Evolutionary conservation across 805 yeast genomes (phyloP), one percentile per base, ranked within the genome.

Genomic region (Wickerhamiella shivajii): DNA sequence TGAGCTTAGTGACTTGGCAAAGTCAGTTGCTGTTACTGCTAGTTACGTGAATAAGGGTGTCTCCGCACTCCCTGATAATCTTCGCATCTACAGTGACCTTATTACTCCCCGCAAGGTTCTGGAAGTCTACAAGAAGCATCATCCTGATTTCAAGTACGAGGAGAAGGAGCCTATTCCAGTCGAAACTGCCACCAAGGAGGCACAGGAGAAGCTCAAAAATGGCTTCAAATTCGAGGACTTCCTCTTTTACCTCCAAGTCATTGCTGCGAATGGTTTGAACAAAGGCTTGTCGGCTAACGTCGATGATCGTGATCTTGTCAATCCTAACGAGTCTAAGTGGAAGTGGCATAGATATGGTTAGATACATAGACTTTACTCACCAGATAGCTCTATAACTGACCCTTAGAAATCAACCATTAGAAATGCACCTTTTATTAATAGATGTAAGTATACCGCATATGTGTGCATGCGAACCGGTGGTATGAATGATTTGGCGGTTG

Each of bases 241-340:
- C 14, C 12, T 14, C 9, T 14, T 12, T 13, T 5, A 20, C n/a
- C 24, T 28, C 10, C 31, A 18, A 11, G 14, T 18, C 24, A 28
- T 28, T 18, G 24, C 24, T 13, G 24, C 31, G 10, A 20, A 21
- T 15, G 31, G 31, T 4, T 7, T 20, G 12, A 24, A 28, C 24
- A 28, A 28, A 24, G 31, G 31, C 5, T 6, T 28, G 12, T 4
- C 16, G 11, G 14, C 13, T 8, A 14, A 24, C 18, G 13, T 13
- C 8, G 19, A 24, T 12, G 24, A 28, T 12, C 31, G 31, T 18
- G 31, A 28, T 24, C 17, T 28, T 5, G 16, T 28, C 5, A 28
- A 28, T 24, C 24, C 24, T 5, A 15, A 15, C 18, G 31, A 28
- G 31, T 20, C 18, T 14, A n/a, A 18, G 21, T 28, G 31, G 31